These are phyloP conservation scores for Thalassiosira livingstoniorum DNA, from an alignment of 352 stramenopile species.

Conservation along the genomic window DNA sequence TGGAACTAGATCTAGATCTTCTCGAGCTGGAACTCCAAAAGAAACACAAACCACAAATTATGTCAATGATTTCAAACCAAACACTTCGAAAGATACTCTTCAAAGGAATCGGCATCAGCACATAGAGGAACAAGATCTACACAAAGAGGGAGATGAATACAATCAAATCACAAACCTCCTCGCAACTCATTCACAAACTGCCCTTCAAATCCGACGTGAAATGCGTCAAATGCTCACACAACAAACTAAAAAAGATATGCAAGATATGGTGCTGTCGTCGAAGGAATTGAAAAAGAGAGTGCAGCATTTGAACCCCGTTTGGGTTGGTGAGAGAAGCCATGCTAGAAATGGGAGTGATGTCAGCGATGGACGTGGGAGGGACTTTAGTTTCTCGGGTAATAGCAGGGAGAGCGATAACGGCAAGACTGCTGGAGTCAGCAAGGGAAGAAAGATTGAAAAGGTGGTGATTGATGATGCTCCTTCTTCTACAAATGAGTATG, in stretches of 20 bases:
- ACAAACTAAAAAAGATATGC: slow-evolving; percentile 6
- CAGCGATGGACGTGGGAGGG: no score
- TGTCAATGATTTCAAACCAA: neutral
- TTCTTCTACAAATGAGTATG: no score
- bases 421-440: no score
- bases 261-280: neutral
- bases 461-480: no score
- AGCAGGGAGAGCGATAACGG: no score
- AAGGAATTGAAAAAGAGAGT: slow-evolving; percentile 15
- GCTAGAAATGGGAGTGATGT: no score
- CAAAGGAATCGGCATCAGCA: neutral
- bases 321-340: neutral
- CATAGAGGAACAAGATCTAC: neutral
- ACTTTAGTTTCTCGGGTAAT: no score
- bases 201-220: slow-evolving; percentile 7
- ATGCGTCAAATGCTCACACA: slow-evolving; percentile 1
- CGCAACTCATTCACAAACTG: neutral
- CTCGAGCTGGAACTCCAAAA: no score
- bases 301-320: neutral
- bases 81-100: neutral
- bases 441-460: no score
- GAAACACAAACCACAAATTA: no score
- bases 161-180: neutral
- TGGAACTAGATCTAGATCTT: no score
- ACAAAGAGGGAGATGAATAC: neutral